Evolutionary conservation across 2,329 filamentous ascomycete genomes (phyloP), one percentile per base, ranked within the genome.

Genomic region (Phyllachora maydis): DNA sequence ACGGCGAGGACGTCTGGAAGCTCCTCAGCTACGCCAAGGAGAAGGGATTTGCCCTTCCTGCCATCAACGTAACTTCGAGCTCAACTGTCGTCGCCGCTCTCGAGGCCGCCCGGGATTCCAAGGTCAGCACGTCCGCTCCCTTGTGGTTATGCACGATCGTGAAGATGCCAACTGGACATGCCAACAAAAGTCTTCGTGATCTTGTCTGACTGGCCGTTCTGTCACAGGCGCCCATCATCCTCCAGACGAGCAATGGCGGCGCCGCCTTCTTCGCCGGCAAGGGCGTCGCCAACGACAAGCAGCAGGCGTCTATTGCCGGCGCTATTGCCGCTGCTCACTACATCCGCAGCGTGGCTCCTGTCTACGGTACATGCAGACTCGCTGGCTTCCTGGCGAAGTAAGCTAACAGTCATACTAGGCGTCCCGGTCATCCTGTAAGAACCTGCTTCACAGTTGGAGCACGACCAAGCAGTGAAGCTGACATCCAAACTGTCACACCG

Each of bases 181-280:
- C n/a, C n/a, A n/a, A n/a, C n/a, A n/a, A n/a, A n/a, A n/a, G n/a
- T n/a, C n/a, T n/a, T n/a, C n/a, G n/a, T n/a, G n/a, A 38, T 38
- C 32, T 35, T 38, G 30, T 40, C 73, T n/a, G n/a, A n/a, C n/a
- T n/a, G n/a, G n/a, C n/a, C n/a, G n/a, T n/a, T n/a, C n/a, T n/a
- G n/a, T n/a, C n/a, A n/a, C n/a, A n/a, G 20, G 6, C 20, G 6
- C 20, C 20, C 11, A 22, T 93, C 54, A 76, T 93, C 54, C 70
- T 95, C 38, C 88, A 95, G 60, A 64, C 78, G 42, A 90, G 78
- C 41, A 79, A 95, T 56, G 88, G 88, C 45, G 83, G 83, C 56
- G 76, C 81, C 34, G 83, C 82, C 41, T 91, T 73, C 66, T 91
- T 91, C 47, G 78, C 77, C 40, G 82, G 79, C 52, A 85, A 85